These are phyloP conservation scores for Volvariella surrecta DNA, from an alignment of 1,284 basidiomycete genomes.

Conservation along the genomic window DNA sequence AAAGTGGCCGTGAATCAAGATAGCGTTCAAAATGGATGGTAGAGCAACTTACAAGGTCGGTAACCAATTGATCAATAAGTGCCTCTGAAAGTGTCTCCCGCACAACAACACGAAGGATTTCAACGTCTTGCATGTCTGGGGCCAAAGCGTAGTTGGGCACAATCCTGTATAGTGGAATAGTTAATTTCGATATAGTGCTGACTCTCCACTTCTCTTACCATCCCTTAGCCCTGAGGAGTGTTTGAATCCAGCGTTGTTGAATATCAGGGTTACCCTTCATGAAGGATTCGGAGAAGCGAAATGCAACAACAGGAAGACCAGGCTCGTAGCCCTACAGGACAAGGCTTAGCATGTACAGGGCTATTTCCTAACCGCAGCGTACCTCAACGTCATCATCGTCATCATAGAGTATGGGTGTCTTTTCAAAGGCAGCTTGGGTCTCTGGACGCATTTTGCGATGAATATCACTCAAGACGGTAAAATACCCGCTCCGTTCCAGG, in stretches of 20 bases:
- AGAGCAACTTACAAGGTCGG: conserved; percentile 43
- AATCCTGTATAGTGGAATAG: too few relatives aligned
- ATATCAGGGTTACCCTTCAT: conserved; percentile 61
- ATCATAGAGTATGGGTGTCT: conserved; percentile 22
- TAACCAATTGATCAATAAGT: conserved; percentile 54
- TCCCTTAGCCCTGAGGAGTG: conserved; percentile 64
- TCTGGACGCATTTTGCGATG: conserved; percentile 36
- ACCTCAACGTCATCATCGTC: conserved; percentile 46
- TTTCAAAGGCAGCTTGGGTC: too few relatives aligned
- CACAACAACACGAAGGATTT: conserved; percentile 85
- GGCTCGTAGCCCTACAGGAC: conserved; percentile 52
- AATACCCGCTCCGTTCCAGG: conserved; percentile 76
- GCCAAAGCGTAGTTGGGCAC: conserved; percentile 84
- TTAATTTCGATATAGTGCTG: too few relatives aligned
- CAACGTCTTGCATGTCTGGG: conserved; percentile 55
- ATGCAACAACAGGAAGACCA: conserved; percentile 87
- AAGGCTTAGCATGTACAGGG: not conserved
- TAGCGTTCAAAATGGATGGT: not conserved
- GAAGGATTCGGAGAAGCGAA: conserved; percentile 83
- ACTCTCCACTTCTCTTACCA: conserved; percentile 49
- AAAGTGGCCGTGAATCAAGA: not conserved
- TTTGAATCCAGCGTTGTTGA: conserved; percentile 88
- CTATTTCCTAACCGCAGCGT: not conserved
- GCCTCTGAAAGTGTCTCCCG: conserved; percentile 66
- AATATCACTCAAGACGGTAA: conserved; percentile 65